Evolutionary conservation across 1,284 basidiomycete genomes (phyloP).

Genomic region (Exobasidium rhododendri): DNA sequence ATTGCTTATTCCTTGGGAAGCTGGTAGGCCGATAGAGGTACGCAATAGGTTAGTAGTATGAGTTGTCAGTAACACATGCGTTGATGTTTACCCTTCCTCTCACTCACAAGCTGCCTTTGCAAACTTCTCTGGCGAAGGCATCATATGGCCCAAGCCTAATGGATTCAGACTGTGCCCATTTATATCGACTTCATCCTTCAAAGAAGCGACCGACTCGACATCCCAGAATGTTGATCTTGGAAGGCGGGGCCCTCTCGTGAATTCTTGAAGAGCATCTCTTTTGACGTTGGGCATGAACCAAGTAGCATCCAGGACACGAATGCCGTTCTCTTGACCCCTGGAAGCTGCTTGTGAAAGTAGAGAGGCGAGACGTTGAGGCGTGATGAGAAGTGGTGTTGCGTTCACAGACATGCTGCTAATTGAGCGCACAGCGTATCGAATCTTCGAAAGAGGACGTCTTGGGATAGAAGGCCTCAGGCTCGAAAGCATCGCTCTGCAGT

Average conservation of each 20-base stretch:
- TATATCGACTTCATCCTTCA: conserved; percentile 30
- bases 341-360: conserved; percentile 22
- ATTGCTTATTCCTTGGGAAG: background rate
- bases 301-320: conserved; percentile 63
- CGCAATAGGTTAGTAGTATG: conserved; percentile 10
- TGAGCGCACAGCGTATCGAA: background rate
- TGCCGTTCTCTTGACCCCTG: conserved; percentile 11
- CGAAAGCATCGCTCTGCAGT: too few relatives aligned
- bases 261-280: conserved; percentile 67
- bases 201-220: conserved; percentile 66
- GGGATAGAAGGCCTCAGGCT: too few relatives aligned
- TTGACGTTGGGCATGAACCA: conserved; percentile 85
- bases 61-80: conserved; percentile 38
- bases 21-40: background rate
- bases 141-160: conserved; percentile 76
- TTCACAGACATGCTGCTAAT: background rate
- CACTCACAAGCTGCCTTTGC: conserved; percentile 67
- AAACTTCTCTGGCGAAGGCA: conserved; percentile 74
- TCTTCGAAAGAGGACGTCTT: too few relatives aligned
- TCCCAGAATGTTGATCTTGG: conserved; percentile 75
- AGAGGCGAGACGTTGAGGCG: conserved; percentile 27
- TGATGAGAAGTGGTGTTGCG: conserved; percentile 24
- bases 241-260: conserved; percentile 64
- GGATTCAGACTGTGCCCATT: conserved; percentile 1
- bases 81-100: too few relatives aligned